phyloP scores from a whole-genome alignment of 108 stramenopile species.

The Cyclotella distinguenda region DNA sequence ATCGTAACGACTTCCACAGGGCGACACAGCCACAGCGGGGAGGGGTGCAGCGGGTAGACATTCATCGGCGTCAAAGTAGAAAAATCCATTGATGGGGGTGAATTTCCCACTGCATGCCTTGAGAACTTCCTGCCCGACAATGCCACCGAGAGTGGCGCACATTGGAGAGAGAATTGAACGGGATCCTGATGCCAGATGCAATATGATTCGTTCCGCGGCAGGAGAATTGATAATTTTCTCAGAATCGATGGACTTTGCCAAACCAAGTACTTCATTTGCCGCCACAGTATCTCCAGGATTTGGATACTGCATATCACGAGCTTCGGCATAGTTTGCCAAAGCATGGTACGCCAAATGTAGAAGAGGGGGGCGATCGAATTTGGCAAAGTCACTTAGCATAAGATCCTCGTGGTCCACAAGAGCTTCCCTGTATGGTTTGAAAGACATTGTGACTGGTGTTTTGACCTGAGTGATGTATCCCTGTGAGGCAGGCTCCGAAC shows the following conservation, averaged over 20 bases:
- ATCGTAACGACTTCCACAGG: conserved; percentile 74
- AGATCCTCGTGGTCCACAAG: conserved; percentile 82
- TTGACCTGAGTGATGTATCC: conserved; percentile 96
- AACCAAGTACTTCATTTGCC: conserved; percentile 68
- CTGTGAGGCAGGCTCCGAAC: conserved; percentile 54
- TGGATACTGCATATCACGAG: conserved; percentile 72
- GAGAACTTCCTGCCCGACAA: conserved; percentile 99
- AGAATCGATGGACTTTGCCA: conserved; percentile 64
- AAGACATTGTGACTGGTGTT: conserved; percentile 84
- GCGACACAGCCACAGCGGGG: conserved; percentile 59
- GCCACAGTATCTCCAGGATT: conserved; percentile 76
- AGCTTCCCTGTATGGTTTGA: conserved; percentile 78
- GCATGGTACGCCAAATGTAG: conserved; percentile 88
- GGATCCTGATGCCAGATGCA: conserved; percentile 82
- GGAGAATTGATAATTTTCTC: conserved; percentile 32
- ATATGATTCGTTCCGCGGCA: conserved; percentile 60
- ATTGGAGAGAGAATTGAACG: conserved; percentile 90
- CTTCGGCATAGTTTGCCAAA: conserved; percentile 58
- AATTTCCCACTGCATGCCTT: conserved; percentile 99
- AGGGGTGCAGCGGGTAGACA: conserved; percentile 83
- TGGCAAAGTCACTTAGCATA: conserved; percentile 97
- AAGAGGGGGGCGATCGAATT: conserved; percentile 91
- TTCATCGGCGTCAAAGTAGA: conserved; percentile 97
- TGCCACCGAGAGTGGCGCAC: conserved; percentile 95
- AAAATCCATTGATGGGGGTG: conserved; percentile 94